Conservation (phyloP, 2,329 filamentous ascomycete species). For the Aspergillus pseudoviridinutans region DNA sequence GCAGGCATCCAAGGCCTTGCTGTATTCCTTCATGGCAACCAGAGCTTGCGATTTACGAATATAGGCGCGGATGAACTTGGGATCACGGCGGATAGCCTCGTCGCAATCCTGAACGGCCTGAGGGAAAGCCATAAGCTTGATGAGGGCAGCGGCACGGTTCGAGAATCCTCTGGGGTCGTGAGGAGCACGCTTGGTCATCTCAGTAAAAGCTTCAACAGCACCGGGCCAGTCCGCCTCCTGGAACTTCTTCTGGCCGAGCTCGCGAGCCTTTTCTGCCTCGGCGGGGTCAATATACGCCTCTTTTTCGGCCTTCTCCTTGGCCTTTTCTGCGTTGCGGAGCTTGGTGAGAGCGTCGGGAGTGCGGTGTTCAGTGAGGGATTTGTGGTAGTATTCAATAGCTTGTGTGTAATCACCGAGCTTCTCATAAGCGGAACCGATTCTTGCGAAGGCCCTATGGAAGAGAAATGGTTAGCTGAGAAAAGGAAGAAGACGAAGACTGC, state of each 20-base stretch:
- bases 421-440: slow-evolving; percentile 91
- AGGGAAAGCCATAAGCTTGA: slow-evolving; percentile 95
- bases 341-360: slow-evolving; percentile 92
- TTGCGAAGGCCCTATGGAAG: slow-evolving; percentile 66
- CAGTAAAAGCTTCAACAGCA: slow-evolving; percentile 86
- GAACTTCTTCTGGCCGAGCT: slow-evolving; percentile 94
- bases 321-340: slow-evolving; percentile 84
- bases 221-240: slow-evolving; percentile 94
- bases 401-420: slow-evolving; percentile 74
- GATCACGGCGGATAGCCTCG: slow-evolving; percentile 82
- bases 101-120: slow-evolving; percentile 91
- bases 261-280: slow-evolving; percentile 92
- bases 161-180: slow-evolving; percentile 92
- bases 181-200: slow-evolving; percentile 95
- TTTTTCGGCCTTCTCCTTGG: slow-evolving; percentile 71
- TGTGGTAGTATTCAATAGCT: slow-evolving; percentile 87
- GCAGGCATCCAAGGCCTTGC: slow-evolving; percentile 86
- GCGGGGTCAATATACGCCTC: slow-evolving; percentile 81
- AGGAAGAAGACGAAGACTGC: not conserved
- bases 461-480: slow-evolving; percentile 10
- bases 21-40: slow-evolving; percentile 98
- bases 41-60: slow-evolving; percentile 94
- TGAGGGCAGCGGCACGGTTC: slow-evolving; percentile 93
- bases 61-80: slow-evolving; percentile 91
- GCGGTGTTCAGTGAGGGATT: slow-evolving; percentile 91